phyloP scores from a whole-genome alignment of 805 yeast species.

The Ogataea pini region DNA sequence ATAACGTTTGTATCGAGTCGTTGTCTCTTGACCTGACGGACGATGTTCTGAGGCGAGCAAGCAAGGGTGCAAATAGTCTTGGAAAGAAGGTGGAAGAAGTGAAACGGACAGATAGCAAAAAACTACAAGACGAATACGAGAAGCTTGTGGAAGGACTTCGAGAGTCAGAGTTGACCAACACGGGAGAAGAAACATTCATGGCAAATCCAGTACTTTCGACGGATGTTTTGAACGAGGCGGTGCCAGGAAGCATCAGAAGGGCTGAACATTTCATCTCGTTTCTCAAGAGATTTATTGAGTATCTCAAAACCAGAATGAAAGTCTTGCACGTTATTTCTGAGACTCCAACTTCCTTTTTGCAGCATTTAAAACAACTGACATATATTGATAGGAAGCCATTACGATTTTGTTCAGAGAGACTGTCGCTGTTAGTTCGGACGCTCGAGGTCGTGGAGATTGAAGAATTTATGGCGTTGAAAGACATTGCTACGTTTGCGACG shows the following conservation, averaged over 20 bases:
- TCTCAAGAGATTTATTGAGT: slow-evolving; percentile 88
- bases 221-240: slow-evolving; percentile 86
- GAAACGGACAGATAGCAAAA: slow-evolving; percentile 77
- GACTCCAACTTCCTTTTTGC: slow-evolving; percentile 89
- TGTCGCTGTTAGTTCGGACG: slow-evolving; percentile 85
- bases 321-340: slow-evolving; percentile 97
- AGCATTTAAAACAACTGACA: slow-evolving; percentile 90
- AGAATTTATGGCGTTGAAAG: slow-evolving; percentile 89
- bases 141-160: slow-evolving; percentile 86
- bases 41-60: slow-evolving; percentile 81
- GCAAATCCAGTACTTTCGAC: slow-evolving; percentile 84
- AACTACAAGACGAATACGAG: slow-evolving; percentile 87
- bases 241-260: slow-evolving; percentile 95
- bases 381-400: slow-evolving; percentile 91
- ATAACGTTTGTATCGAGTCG: slow-evolving; percentile 97
- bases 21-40: slow-evolving; percentile 89
- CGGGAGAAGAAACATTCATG: slow-evolving; percentile 69
- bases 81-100: slow-evolving; percentile 83
- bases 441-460: slow-evolving; percentile 86
- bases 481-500: slow-evolving; percentile 96
- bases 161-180: slow-evolving; percentile 66
- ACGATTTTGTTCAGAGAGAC: slow-evolving; percentile 86
- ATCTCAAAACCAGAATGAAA: slow-evolving; percentile 95
- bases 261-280: slow-evolving; percentile 97
- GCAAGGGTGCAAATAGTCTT: slow-evolving; percentile 80